These are phyloP conservation scores for Nemania sp. DNA, from an alignment of 2,329 filamentous ascomycete genomes.

Conservation along the genomic window DNA sequence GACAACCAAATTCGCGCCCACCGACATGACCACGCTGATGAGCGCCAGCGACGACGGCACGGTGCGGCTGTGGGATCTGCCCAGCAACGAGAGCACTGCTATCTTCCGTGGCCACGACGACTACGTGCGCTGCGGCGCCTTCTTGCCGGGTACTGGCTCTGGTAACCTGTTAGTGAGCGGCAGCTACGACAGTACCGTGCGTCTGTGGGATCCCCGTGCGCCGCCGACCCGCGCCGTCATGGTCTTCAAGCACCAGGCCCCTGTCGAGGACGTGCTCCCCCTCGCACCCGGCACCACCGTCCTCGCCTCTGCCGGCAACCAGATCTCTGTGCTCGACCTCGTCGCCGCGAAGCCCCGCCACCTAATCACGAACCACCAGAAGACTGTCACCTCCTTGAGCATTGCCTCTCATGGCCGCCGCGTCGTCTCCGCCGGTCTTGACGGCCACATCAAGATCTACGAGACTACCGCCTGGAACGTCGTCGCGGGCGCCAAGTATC, in stretches of 20 bases:
- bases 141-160: conserved; percentile 83
- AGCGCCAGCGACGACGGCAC: conserved; percentile 91
- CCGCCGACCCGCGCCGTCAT: conserved; percentile 70
- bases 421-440: conserved; percentile 83
- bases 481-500: conserved; percentile 92
- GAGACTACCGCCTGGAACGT: conserved; percentile 95
- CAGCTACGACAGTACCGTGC: conserved; percentile 92
- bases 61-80: conserved; percentile 91
- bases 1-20: conserved; percentile 87
- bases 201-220: conserved; percentile 87
- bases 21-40: conserved; percentile 83
- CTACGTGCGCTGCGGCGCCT: conserved; percentile 86
- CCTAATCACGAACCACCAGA: conserved; percentile 91
- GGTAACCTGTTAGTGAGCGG: conserved; percentile 84
- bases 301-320: conserved; percentile 80
- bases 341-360: conserved; percentile 87
- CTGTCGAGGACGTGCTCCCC: conserved; percentile 85
- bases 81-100: conserved; percentile 72
- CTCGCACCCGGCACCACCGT: conserved; percentile 86
- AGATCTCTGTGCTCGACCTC: conserved; percentile 88
- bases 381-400: conserved; percentile 88
- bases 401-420: conserved; percentile 79
- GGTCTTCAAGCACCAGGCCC: conserved; percentile 91
- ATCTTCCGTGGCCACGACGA: conserved; percentile 87
- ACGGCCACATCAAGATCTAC: conserved; percentile 96